These are phyloP conservation scores for Globisporangium okanoganense DNA, from an alignment of 352 stramenopile species.

Conservation along the genomic window DNA sequence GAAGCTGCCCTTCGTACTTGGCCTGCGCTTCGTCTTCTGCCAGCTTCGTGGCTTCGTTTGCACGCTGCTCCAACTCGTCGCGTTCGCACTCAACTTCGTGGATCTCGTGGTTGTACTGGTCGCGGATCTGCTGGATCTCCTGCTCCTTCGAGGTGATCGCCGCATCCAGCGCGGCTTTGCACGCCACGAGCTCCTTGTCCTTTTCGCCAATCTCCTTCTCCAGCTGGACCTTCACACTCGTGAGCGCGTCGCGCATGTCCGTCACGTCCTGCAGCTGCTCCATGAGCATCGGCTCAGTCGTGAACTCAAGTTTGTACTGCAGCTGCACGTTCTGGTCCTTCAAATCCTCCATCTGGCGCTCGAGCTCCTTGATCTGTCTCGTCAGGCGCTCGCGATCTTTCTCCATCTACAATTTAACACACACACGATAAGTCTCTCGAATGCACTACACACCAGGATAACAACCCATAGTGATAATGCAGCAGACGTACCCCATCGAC, in stretches of 20 bases:
- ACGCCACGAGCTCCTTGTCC: slow-evolving; percentile 41
- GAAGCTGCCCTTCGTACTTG: slow-evolving; percentile 28
- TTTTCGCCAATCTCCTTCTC: slow-evolving; percentile 67
- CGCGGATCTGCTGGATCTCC: slow-evolving; percentile 27
- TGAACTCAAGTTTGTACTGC: slow-evolving; percentile 83
- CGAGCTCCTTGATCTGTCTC: slow-evolving; percentile 31
- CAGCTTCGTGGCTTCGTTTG: slow-evolving; percentile 22
- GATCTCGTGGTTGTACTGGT: slow-evolving; percentile 39
- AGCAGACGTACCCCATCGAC: slow-evolving; percentile 45
- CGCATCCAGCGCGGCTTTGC: slow-evolving; percentile 25
- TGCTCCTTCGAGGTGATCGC: slow-evolving; percentile 30
- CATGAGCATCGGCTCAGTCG: slow-evolving; percentile 75
- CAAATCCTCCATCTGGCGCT: slow-evolving; percentile 64
- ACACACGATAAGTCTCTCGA: not conserved
- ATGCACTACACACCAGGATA: not conserved
- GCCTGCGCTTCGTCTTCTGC: slow-evolving; percentile 27
- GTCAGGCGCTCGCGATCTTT: slow-evolving; percentile 62
- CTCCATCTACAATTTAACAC: slow-evolving; percentile 46
- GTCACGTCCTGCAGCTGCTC: slow-evolving; percentile 76
- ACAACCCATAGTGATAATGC: not conserved
- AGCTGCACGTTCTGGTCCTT: slow-evolving; percentile 82
- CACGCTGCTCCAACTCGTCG: slow-evolving; percentile 32
- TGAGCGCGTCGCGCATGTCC: slow-evolving; percentile 76
- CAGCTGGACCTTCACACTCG: slow-evolving; percentile 63
- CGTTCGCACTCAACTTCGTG: slow-evolving; percentile 28